Evolutionary conservation across 1,284 basidiomycete species (phyloP).

Genomic region (Apiotrichum sp.): DNA sequence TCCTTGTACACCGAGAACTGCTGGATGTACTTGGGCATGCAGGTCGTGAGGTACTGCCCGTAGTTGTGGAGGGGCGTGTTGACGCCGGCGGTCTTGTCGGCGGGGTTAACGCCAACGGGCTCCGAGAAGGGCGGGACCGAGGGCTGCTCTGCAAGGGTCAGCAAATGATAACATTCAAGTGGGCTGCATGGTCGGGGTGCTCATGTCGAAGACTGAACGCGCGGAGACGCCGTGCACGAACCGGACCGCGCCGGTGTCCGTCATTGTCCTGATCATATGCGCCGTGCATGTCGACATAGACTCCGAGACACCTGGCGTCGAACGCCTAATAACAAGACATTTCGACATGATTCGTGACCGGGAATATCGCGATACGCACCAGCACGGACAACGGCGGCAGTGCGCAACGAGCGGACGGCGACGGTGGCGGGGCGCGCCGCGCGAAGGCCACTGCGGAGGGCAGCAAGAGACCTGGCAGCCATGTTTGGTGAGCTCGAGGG

Average conservation of each 20-base stretch:
- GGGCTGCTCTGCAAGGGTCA: constrained; percentile 22
- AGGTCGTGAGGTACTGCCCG: constrained; percentile 83
- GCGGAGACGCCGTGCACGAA: no score
- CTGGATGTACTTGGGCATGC: constrained; percentile 89
- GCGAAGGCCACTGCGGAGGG: constrained; percentile 21
- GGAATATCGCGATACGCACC: constrained; percentile 18
- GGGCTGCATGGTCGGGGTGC: no score
- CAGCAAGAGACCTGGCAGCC: constrained; percentile 28
- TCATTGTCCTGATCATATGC: no score
- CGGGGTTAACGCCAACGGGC: constrained; percentile 76
- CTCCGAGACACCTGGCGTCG: no score
- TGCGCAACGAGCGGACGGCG: constrained; percentile 26
- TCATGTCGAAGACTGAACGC: no score
- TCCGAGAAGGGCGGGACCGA: constrained; percentile 74
- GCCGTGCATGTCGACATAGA: no score
- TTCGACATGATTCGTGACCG: no score
- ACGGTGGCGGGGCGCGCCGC: constrained; percentile 3
- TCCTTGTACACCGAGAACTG: constrained; percentile 98
- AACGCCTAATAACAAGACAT: no score
- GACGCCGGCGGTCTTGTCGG: constrained; percentile 62
- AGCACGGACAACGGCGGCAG: constrained; percentile 21
- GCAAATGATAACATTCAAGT: neutral
- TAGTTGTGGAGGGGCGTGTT: constrained; percentile 76
- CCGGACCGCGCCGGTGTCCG: no score
- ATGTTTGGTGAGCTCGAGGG: constrained; percentile 15